Evolutionary conservation across 176 grass and related monocot genomes (phyloP).

Genomic region (Triticum aestivum): DNA sequence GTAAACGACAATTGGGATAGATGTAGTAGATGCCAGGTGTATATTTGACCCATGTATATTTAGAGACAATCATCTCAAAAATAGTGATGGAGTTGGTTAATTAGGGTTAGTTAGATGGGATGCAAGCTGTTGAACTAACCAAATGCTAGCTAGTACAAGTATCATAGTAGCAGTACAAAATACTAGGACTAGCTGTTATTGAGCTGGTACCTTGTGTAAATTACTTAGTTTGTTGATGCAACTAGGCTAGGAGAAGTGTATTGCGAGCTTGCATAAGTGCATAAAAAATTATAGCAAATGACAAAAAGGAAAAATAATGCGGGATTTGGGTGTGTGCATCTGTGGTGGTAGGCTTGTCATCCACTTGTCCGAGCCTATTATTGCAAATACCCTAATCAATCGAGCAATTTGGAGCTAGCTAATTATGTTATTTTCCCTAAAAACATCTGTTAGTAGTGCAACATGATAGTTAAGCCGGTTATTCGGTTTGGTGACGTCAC

Average conservation of each 20-base stretch:
- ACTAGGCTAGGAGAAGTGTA: neutral
- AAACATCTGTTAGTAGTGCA: neutral
- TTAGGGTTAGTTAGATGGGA: neutral
- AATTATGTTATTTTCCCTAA: neutral
- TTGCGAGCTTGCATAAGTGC: neutral
- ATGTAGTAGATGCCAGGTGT: neutral
- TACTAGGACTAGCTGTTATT: neutral
- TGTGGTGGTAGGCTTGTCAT: constrained; percentile 12
- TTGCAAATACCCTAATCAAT: neutral
- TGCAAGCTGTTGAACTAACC: neutral
- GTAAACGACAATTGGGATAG: neutral
- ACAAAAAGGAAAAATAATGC: neutral
- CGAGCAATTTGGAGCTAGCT: neutral
- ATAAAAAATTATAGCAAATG: neutral
- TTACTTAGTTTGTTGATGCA: constrained; percentile 6
- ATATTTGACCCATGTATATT: neutral
- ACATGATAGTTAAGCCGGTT: neutral
- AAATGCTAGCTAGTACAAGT: neutral
- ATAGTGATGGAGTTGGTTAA: neutral
- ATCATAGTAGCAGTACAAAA: neutral
- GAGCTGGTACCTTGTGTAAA: neutral
- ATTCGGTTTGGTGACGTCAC: constrained; percentile 14
- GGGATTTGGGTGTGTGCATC: neutral
- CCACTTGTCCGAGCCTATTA: neutral
- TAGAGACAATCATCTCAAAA: neutral